Evolutionary conservation across 202 grass and related monocot genomes (phyloP), one percentile per base, ranked within the genome.

Genomic region (Saccharum hybrid): DNA sequence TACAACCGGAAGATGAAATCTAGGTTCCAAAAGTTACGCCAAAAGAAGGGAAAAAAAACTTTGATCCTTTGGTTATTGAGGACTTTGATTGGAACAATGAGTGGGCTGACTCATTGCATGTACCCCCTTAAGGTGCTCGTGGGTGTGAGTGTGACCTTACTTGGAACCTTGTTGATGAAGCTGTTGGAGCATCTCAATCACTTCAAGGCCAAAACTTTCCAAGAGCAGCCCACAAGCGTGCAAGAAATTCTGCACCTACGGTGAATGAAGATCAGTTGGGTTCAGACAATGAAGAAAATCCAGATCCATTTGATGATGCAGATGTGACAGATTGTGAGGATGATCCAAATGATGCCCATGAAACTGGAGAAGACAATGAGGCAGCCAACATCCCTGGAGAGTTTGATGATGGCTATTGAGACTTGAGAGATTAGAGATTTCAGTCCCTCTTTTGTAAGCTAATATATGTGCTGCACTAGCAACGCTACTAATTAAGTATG

Each of bases 1-100:
- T 76, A 76, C 36, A 42, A 62, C 11, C 11, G 21, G 11, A 62
- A 76, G 56, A 63, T 76, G 56, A 76, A 40, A 10, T 5, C 19
- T 2, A 76, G 19, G 37, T 76, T 76, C 13, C 54, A 76, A 8
- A 28, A 42, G 2, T 26, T 13, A 7, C 7, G 9, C 37, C 38
- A 12, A 8, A 45, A 76, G 1, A 13, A 8, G 36, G 74, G 37
- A 1, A 41, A 28, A 34, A 26, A 26, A 26, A 34, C 33, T 34
- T 34, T 34, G 33, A 34, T 34, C 33, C 33, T 34, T 34, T 34
- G 33, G 33, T 34, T 34, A 34, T 34, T 34, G 33, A 34, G 33
- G 33, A 34, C 33, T 34, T 34, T 34, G 33, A 34, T 34, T 34
- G 33, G 33, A 34, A 34, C 33, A 34, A 34, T 34, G 33, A 34